phyloP scores from a whole-genome alignment of 1,284 basidiomycete genomes.

The Marasmius sp. region DNA sequence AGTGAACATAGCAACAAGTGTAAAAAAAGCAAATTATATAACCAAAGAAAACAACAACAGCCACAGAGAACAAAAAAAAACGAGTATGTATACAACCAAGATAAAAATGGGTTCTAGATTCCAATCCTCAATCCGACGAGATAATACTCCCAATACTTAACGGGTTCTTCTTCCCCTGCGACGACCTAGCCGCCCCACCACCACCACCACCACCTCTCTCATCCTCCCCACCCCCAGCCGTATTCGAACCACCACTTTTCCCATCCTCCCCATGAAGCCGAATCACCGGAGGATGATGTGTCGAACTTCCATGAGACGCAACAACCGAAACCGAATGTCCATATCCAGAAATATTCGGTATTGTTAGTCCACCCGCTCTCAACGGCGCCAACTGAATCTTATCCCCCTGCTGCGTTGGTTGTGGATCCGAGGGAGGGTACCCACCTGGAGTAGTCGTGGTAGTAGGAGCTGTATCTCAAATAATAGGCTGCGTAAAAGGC shows the following conservation, averaged over 20 bases:
- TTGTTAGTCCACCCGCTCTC: slow-evolving; percentile 17
- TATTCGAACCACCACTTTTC: slow-evolving; percentile 18
- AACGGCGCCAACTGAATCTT: slow-evolving; percentile 62
- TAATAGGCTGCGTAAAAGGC: not conserved
- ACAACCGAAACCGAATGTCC: not conserved
- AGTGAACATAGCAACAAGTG: too few species aligned
- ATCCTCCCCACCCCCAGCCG: too few species aligned
- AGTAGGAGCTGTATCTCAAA: slow-evolving; percentile 1
- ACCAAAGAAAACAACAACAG: too few species aligned
- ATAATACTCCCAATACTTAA: slow-evolving; percentile 76
- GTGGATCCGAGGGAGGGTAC: too few species aligned
- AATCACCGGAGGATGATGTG: slow-evolving; percentile 27
- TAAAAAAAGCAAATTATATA: too few species aligned
- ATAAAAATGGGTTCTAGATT: too few species aligned
- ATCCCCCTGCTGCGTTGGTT: slow-evolving; percentile 26
- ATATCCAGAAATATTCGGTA: slow-evolving; percentile 2
- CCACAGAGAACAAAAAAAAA: too few species aligned
- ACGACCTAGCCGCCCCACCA: too few species aligned
- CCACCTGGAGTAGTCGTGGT: too few species aligned
- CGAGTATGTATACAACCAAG: too few species aligned
- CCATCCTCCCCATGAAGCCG: slow-evolving; percentile 27
- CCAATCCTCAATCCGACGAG: slow-evolving; percentile 29
- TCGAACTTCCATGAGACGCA: not conserved
- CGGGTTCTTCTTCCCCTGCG: slow-evolving; percentile 53
- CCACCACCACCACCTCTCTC: slow-evolving; percentile 21